A percentile compares a stretch with the other conserved stretches of the same genome.
Conservation (phyloP, 306 rosid genomes). For the Pyrus bretschneideri region DNA sequence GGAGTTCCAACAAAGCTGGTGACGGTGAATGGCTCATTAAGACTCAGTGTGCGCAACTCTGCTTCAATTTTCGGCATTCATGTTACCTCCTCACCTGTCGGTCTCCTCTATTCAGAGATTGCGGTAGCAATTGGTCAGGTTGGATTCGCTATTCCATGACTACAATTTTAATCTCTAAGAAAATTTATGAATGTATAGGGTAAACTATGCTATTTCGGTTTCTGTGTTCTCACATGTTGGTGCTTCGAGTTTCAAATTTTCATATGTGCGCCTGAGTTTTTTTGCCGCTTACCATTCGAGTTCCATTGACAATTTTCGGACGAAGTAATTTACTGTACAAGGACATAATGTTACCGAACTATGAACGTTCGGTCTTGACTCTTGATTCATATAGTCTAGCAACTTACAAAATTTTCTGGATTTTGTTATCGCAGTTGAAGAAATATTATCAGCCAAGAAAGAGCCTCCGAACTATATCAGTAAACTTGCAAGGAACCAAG, state of each 20-base stretch:
- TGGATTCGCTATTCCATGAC: background rate
- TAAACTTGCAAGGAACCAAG: conserved; percentile 52
- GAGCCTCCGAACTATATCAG: conserved; percentile 42
- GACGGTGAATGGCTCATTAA: conserved; percentile 68
- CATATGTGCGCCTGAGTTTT: background rate
- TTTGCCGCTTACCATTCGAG: background rate
- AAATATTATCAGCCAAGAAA: conserved; percentile 83
- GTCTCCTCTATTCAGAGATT: conserved; percentile 66
- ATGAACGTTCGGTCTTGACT: background rate
- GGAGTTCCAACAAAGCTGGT: conserved; percentile 78
- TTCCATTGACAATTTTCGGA: background rate
- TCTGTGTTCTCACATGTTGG: background rate
- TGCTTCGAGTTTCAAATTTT: background rate
- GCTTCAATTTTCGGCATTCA: conserved; percentile 90
- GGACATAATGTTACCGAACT: background rate
- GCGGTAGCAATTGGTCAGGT: conserved; percentile 83
- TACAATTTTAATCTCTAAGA: background rate
- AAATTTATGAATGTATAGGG: background rate
- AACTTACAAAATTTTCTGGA: background rate
- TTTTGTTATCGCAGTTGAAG: conserved; percentile 49
- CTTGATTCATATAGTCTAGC: background rate
- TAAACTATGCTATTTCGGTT: background rate
- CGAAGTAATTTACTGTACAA: background rate
- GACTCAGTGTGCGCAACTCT: conserved; percentile 68
- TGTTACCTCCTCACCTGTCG: conserved; percentile 62